Evolutionary conservation across 2,329 filamentous ascomycete species (phyloP).

Genomic region (Cytospora schulzeri): DNA sequence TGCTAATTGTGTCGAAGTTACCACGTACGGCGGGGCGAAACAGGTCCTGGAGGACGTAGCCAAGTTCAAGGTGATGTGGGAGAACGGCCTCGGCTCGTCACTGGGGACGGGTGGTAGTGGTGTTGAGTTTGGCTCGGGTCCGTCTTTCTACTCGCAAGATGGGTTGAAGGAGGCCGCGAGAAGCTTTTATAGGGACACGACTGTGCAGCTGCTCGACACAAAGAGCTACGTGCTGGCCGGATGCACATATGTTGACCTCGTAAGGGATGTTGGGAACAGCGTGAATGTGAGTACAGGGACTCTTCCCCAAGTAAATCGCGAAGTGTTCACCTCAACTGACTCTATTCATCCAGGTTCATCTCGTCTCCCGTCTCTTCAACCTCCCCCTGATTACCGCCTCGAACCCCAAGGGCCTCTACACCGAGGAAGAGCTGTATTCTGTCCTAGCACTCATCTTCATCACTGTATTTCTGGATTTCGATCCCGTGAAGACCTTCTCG

Average conservation of each 20-base stretch:
- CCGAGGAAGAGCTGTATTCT: slow-evolving; percentile 59
- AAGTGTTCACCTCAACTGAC: no score
- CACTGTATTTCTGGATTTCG: slow-evolving; percentile 66
- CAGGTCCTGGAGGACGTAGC: slow-evolving; percentile 62
- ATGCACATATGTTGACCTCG: slow-evolving; percentile 68
- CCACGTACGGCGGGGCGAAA: slow-evolving; percentile 62
- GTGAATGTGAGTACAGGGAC: slow-evolving; percentile 36
- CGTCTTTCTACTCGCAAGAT: slow-evolving; percentile 40
- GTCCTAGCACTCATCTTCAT: slow-evolving; percentile 67
- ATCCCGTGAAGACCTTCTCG: slow-evolving; percentile 67
- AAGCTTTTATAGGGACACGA: slow-evolving; percentile 66
- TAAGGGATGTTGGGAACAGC: slow-evolving; percentile 70
- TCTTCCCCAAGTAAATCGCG: no score
- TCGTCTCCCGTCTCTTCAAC: slow-evolving; percentile 64
- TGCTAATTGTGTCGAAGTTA: slow-evolving; percentile 56
- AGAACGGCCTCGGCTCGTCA: slow-evolving; percentile 62
- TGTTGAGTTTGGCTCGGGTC: slow-evolving; percentile 50
- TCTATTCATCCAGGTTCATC: slow-evolving; percentile 53
- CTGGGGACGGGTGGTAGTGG: slow-evolving; percentile 57
- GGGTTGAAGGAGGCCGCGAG: slow-evolving; percentile 66
- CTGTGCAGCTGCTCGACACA: slow-evolving; percentile 60
- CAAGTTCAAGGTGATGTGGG: slow-evolving; percentile 68
- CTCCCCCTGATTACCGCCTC: slow-evolving; percentile 66
- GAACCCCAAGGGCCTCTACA: slow-evolving; percentile 60
- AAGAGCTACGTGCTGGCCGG: slow-evolving; percentile 66